Conservation (phyloP, 495 filamentous ascomycete genomes). For the Penicillium paradoxum region DNA sequence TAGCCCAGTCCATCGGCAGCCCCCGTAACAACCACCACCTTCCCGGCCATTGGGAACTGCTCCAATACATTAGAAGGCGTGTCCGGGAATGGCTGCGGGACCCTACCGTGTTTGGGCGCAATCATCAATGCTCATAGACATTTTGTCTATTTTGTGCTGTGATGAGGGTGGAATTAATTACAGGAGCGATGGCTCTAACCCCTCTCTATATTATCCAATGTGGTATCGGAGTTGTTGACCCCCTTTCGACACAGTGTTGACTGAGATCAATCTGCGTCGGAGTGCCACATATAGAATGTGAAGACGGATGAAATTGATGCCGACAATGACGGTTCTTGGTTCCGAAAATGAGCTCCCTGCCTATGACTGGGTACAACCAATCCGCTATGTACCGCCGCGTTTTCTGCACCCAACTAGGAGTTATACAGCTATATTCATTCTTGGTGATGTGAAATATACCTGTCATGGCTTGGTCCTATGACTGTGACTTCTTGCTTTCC, state of each 20-base stretch:
- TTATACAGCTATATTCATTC: too few species aligned
- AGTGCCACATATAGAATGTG: too few species aligned
- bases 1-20: slow-evolving; percentile 35
- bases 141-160: slow-evolving; percentile 17
- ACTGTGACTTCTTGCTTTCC: too few species aligned
- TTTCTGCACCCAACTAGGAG: too few species aligned
- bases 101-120: slow-evolving; percentile 29
- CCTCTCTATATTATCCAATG: background rate
- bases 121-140: slow-evolving; percentile 47
- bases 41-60: slow-evolving; percentile 39
- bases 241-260: slow-evolving; percentile 4
- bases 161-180: background rate
- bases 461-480: too few species aligned
- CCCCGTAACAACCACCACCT: slow-evolving; percentile 34
- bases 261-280: background rate
- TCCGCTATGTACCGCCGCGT: too few species aligned
- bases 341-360: too few species aligned
- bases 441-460: too few species aligned
- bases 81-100: slow-evolving; percentile 36
- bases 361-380: too few species aligned
- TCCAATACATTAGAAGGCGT: slow-evolving; percentile 42
- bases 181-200: background rate
- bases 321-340: too few species aligned
- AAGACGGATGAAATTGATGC: too few species aligned
- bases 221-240: background rate